Base-by-base conservation (phyloP, 2,329 filamentous ascomycete genomes). In the Diplocarpon rosae region DNA sequence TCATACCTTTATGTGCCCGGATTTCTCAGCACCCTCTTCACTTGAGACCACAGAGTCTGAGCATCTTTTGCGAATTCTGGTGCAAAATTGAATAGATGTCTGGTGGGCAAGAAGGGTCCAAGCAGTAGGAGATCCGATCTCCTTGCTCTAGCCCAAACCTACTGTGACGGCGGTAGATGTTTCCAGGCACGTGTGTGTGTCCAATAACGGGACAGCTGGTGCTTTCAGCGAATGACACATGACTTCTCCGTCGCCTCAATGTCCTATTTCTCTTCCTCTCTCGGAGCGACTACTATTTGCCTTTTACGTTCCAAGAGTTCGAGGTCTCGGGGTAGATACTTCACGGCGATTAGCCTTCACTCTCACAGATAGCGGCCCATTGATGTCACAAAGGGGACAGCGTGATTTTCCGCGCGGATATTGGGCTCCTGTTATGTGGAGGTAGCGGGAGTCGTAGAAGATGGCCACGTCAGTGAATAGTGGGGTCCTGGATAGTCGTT, bases 191-290 rank as follows among this genome's bases (percentile, higher is more conserved):
- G n/a, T n/a, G n/a, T n/a, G n/a, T n/a, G n/a, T n/a, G n/a, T 31
- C n/a, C 12, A 16, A 48, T 28, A 36, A 43, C 46, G 42, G 42
- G 39, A 35, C 42, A 31, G 32, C n/a, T 14, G 12, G 31, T 48
- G 32, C 41, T 36, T 34, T 29, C 9, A 27, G 41, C 27, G 42
- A 38, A 47, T 11, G 20, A 27, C 37, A 53, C 48, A 48, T 42
- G 51, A 53, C 48, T 48, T 53, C 51, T 49, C 51, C 29, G 46
- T 43, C n/a, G n/a, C 30, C n/a, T 10, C 37, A 46, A 37, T 20
- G 42, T 24, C 45, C 39, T 43, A 43, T 46, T 27, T 40, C 36
- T 42, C 20, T n/a, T n/a, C n/a, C n/a, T 30, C 20, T 15, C 14
- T 14, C 29, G n/a, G 13, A 15, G 35, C 11, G 4, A 32, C 30